Evolutionary conservation across 1,139 yeast genomes (phyloP).

Genomic region (Geotrichum fermentans): DNA sequence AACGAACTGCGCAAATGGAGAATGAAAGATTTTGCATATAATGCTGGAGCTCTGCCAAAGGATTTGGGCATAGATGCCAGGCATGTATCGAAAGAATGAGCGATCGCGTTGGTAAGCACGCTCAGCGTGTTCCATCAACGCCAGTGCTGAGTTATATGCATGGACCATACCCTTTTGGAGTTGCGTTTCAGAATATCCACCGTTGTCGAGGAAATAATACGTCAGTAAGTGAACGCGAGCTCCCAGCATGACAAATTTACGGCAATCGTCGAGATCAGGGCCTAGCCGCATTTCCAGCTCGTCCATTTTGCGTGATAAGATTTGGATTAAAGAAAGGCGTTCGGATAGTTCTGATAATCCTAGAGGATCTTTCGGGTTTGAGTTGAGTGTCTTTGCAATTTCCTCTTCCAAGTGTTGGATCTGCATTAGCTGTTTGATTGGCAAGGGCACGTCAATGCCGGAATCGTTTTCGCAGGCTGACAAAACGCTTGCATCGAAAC

Average conservation of each 20-base stretch:
- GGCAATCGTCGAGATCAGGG: slow-evolving; percentile 51
- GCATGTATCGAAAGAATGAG: slow-evolving; percentile 67
- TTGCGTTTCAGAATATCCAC: slow-evolving; percentile 51
- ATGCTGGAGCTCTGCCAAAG: slow-evolving; percentile 92
- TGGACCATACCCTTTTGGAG: slow-evolving; percentile 69
- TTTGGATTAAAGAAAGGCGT: slow-evolving; percentile 65
- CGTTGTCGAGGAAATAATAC: slow-evolving; percentile 69
- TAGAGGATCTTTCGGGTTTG: slow-evolving; percentile 62
- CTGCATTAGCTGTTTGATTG: slow-evolving; percentile 69
- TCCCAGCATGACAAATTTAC: slow-evolving; percentile 63
- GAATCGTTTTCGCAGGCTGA: slow-evolving; percentile 46
- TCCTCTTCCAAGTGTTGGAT: slow-evolving; percentile 85
- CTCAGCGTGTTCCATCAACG: slow-evolving; percentile 63
- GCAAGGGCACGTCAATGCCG: slow-evolving; percentile 49
- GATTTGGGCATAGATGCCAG: slow-evolving; percentile 73
- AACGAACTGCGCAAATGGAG: slow-evolving; percentile 59
- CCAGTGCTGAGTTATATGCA: slow-evolving; percentile 73
- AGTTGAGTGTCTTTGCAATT: slow-evolving; percentile 68
- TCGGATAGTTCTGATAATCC: slow-evolving; percentile 63
- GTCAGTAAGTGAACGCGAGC: slow-evolving; percentile 76
- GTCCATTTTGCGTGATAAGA: slow-evolving; percentile 65
- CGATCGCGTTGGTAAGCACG: slow-evolving; percentile 56
- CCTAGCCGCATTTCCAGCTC: slow-evolving; percentile 59
- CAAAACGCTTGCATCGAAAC: slow-evolving; percentile 70
- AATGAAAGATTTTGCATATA: slow-evolving; percentile 71